phyloP scores from a whole-genome alignment of 164 flowering plant genomes.

The Aristolochia contorta region DNA sequence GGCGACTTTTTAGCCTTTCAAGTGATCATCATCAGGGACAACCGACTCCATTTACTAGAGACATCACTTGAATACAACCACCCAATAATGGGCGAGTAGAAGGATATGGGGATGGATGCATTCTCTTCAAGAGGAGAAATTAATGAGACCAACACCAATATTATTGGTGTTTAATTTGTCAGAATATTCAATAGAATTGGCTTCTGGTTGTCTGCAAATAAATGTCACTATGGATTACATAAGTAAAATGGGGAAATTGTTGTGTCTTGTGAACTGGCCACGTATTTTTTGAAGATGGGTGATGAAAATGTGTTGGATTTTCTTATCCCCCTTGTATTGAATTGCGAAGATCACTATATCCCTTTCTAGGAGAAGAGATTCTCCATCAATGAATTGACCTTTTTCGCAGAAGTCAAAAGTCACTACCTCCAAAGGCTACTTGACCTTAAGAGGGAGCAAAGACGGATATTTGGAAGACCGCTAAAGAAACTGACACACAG shows the following conservation, averaged over 20 bases:
- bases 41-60: no score
- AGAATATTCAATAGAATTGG: no score
- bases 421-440: constrained; percentile 33
- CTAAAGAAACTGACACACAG: constrained; percentile 44
- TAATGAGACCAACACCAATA: not conserved
- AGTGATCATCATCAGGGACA: no score
- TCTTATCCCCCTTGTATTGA: constrained; percentile 45
- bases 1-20: no score
- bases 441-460: constrained; percentile 36
- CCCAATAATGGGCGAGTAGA: no score
- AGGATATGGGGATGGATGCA: constrained; percentile 55
- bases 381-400: constrained; percentile 35
- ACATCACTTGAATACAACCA: no score
- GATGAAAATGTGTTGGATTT: constrained; percentile 47
- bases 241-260: constrained; percentile 53
- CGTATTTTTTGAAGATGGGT: constrained; percentile 20
- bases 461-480: constrained; percentile 41
- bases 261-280: constrained; percentile 22
- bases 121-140: constrained; percentile 5
- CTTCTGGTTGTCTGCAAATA: no score
- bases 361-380: constrained; percentile 20
- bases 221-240: no score
- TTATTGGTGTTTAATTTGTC: not conserved
- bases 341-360: constrained; percentile 61
- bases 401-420: constrained; percentile 39